Percentiles rank a stretch among this genome's conserved stretches.
phyloP scores from a whole-genome alignment of 2,329 filamentous ascomycete species.

The Exutisphaerella laricina region DNA sequence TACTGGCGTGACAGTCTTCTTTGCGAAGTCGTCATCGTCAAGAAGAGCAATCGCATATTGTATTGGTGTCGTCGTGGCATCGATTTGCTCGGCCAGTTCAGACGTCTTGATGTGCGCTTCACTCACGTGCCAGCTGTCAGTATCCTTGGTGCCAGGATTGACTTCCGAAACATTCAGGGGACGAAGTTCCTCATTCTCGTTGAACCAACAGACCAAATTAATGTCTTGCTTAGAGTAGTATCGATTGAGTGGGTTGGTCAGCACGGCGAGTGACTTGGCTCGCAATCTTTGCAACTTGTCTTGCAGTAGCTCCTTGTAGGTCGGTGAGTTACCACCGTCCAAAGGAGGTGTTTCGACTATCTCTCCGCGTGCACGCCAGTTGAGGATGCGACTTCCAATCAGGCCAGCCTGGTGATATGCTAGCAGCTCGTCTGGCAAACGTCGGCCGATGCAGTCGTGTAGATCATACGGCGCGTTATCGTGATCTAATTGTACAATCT shows the following conservation, averaged over 20 bases:
- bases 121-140: conserved; percentile 68
- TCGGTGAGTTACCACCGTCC: conserved; percentile 71
- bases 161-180: conserved; percentile 26
- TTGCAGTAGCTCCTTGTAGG: conserved; percentile 72
- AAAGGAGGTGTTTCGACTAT: conserved; percentile 76
- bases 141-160: conserved; percentile 15
- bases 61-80: conserved; percentile 38
- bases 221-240: conserved; percentile 79
- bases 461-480: conserved; percentile 74
- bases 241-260: conserved; percentile 73
- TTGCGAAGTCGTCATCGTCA: conserved; percentile 62
- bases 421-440: conserved; percentile 82
- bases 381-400: conserved; percentile 71
- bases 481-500: conserved; percentile 66
- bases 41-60: conserved; percentile 53
- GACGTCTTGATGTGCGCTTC: conserved; percentile 18
- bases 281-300: conserved; percentile 68
- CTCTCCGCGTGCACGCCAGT: conserved; percentile 75
- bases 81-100: conserved; percentile 12
- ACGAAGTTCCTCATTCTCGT: conserved; percentile 59
- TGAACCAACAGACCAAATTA: conserved; percentile 77
- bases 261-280: conserved; percentile 68
- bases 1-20: conserved; percentile 57
- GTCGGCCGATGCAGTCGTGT: conserved; percentile 83
- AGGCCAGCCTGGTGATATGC: conserved; percentile 82